These are phyloP conservation scores for Fusarium neocosmosporiellum DNA, from an alignment of 2,329 filamentous ascomycete species.

Conservation along the genomic window DNA sequence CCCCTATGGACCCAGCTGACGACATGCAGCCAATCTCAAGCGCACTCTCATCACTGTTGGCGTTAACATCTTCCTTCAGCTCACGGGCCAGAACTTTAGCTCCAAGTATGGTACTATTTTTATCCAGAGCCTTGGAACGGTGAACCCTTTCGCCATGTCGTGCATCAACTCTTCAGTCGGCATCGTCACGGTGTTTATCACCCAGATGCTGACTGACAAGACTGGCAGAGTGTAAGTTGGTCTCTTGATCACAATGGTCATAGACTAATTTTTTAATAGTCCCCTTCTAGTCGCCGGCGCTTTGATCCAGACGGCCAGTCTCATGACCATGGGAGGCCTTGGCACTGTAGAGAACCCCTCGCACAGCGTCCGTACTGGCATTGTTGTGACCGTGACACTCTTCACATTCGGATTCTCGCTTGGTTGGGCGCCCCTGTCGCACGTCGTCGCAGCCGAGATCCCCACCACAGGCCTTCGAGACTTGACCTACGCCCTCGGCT, in stretches of 20 bases:
- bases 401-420: conserved; percentile 38
- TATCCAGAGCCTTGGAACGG: conserved; percentile 40
- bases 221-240: conserved; percentile 7
- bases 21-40: conserved; percentile 18
- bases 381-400: background rate
- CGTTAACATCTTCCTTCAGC: conserved; percentile 46
- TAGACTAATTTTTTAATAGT: background rate
- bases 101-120: conserved; percentile 45
- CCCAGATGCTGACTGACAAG: conserved; percentile 1
- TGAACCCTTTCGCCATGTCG: conserved; percentile 44
- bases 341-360: background rate
- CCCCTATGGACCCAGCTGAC: background rate
- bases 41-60: conserved; percentile 40
- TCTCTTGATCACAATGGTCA: background rate
- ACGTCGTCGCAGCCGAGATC: conserved; percentile 50
- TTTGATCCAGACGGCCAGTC: background rate
- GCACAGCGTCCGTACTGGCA: background rate
- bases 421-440: conserved; percentile 48
- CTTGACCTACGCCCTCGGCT: conserved; percentile 43
- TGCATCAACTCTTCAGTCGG: conserved; percentile 43
- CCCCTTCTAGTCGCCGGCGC: background rate
- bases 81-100: conserved; percentile 43
- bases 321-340: background rate
- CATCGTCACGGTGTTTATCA: conserved; percentile 42
- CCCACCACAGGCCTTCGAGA: conserved; percentile 47